Conservation (phyloP, 805 yeast genomes). For the Yueomyces sp. region DNA sequence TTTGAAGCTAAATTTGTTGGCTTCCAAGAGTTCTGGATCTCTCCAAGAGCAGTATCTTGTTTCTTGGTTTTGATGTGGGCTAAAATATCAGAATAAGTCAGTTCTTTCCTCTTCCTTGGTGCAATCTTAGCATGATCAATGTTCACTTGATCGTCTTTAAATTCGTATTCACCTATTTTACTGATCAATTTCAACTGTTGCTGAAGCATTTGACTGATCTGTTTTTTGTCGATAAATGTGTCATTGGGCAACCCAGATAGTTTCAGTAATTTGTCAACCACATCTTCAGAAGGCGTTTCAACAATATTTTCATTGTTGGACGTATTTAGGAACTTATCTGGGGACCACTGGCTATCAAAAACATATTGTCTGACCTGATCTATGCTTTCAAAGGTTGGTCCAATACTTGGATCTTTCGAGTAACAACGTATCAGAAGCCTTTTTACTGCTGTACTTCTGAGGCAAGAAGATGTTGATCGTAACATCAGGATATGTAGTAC, state of each 20-base stretch:
- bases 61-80: constrained; percentile 12
- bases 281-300: constrained; percentile 1
- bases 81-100: constrained; percentile 23
- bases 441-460: too few species aligned
- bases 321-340: too few species aligned
- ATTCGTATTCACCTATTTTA: constrained; percentile 26
- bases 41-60: constrained; percentile 26
- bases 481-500: too few species aligned
- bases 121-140: constrained; percentile 16
- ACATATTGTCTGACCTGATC: constrained; percentile 1
- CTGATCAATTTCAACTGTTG: constrained; percentile 40
- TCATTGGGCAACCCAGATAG: constrained; percentile 35
- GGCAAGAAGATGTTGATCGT: too few species aligned
- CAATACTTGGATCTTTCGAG: background rate
- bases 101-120: constrained; percentile 14
- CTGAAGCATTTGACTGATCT: constrained; percentile 25
- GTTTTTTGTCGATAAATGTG: constrained; percentile 16
- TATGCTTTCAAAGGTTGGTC: background rate
- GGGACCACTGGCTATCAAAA: too few species aligned
- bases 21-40: constrained; percentile 30
- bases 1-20: constrained; percentile 24
- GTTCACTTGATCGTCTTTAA: constrained; percentile 4
- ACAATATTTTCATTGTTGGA: too few species aligned
- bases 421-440: too few species aligned
- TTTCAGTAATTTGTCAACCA: constrained; percentile 25